Evolutionary conservation across 352 stramenopile genomes (phyloP), one percentile per base, ranked within the genome.

Genomic region (Phytopythium boreale): DNA sequence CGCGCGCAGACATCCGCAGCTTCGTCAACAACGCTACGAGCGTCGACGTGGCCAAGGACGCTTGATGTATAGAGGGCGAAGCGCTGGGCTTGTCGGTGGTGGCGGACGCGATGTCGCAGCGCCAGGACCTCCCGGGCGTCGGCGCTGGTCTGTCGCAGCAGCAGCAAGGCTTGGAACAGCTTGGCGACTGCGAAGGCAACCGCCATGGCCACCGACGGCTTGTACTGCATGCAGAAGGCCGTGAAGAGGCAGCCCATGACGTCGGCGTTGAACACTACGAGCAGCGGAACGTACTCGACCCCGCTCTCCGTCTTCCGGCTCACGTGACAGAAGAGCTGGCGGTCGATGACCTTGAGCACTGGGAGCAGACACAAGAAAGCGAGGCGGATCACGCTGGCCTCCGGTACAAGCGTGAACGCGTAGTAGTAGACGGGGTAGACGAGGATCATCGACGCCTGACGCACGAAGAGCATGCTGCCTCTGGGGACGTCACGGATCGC

Each of bases 201-300:
- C 4, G 61, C 79, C 3, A 65, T 20, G 9, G 34, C 11, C 4
- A 57, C 10, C 0, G 67, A 70, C 17, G 66, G 51, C 17, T 71
- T 55, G 43, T 71, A 72, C 31, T 74, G 63, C 63, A 77, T 72
- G 43, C 72, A 81, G 7, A 57, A 77, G 20, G 70, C 59, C 3
- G 77, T 64, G 39, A 73, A 85, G 58, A 82, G 63, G 9, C 71
- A 69, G 47, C 74, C 78, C 63, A 79, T 82, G 47, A 79, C 71
- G 20, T 82, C 67, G 24, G 82, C 60, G 12, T 63, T 79, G 61
- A 82, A 79, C 47, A 84, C 74, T 26, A 84, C 67, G 10, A 61
- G 62, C 44, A 12, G 60, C 59, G 19, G 60, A 53, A 58, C 55
- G 62, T 19, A 55, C 46, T 74, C 73, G 0, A 59, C 67, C 10